Evolutionary conservation across 148 eudicot genomes (phyloP).

Genomic region (Pharnaceum exiguum): DNA sequence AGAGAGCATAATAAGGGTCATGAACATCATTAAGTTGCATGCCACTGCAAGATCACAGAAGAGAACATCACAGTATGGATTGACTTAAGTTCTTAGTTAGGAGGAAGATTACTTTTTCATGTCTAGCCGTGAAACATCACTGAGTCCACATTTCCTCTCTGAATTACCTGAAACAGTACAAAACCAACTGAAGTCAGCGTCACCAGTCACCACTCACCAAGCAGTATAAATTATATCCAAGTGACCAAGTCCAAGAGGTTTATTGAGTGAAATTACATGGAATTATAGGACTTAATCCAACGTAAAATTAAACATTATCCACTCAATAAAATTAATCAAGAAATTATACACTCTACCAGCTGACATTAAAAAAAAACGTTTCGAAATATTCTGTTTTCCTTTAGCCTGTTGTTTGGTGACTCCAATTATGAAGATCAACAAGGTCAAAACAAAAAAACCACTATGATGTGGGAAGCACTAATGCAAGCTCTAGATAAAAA

Average conservation of each 20-base stretch:
- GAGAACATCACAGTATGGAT: neutral
- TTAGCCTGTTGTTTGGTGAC: neutral
- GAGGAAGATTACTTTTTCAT: constrained; percentile 36
- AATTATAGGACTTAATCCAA: no score
- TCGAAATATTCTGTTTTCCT: constrained; percentile 7
- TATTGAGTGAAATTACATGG: neutral
- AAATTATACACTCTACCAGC: neutral
- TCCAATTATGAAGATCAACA: neutral
- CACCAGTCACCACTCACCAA: neutral
- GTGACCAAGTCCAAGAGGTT: neutral
- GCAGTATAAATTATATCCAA: neutral
- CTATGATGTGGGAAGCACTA: constrained; percentile 30
- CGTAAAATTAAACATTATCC: neutral
- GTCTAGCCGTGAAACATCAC: constrained; percentile 40
- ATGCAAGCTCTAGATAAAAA: constrained; percentile 6
- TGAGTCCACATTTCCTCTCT: constrained; percentile 30
- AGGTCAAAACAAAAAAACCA: constrained; percentile 10
- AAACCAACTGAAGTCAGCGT: neutral
- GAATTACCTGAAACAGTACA: constrained; percentile 41
- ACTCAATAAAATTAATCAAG: no score
- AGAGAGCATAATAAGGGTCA: neutral
- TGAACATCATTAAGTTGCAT: constrained; percentile 69
- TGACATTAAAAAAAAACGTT: neutral
- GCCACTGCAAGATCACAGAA: constrained; percentile 35
- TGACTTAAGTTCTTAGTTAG: neutral